These are phyloP conservation scores for Hypseocharis bilobata DNA, from an alignment of 441 rosid species.

Conservation along the genomic window DNA sequence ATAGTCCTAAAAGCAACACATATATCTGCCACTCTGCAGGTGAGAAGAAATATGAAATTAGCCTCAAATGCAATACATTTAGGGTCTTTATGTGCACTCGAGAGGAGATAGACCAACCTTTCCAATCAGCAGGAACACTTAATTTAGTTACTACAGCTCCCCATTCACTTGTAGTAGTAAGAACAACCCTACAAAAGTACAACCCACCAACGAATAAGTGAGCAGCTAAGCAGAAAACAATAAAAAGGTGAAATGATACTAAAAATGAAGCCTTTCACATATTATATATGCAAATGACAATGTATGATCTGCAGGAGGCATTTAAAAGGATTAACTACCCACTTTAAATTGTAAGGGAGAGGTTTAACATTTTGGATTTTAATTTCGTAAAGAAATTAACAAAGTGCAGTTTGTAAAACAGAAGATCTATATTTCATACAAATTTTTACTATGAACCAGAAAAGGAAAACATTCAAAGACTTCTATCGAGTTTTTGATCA, in stretches of 20 bases:
- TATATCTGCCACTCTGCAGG: conserved; percentile 93
- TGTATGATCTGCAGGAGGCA: background rate
- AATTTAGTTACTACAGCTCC: conserved; percentile 77
- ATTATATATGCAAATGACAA: no score
- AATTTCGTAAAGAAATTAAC: no score
- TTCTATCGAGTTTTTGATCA: background rate
- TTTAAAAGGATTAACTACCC: no score
- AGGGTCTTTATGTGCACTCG: background rate
- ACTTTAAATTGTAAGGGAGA: background rate
- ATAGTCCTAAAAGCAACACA: conserved; percentile 55
- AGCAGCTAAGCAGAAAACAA: background rate
- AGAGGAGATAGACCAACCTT: conserved; percentile 41
- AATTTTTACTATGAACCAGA: background rate
- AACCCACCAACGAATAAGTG: conserved; percentile 6
- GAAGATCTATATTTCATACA: no score
- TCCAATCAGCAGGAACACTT: conserved; percentile 90
- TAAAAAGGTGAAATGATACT: background rate
- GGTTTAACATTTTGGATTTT: no score
- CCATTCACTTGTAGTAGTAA: conserved; percentile 75
- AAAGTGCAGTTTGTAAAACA: no score
- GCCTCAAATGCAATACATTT: background rate
- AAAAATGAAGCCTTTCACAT: background rate
- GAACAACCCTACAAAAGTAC: conserved; percentile 50
- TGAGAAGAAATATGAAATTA: background rate
- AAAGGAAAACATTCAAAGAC: background rate